Percentiles rank a stretch among this genome's conserved stretches.
These are phyloP conservation scores for Penicillium steckii DNA, from an alignment of 495 filamentous ascomycete genomes.

Conservation along the genomic window DNA sequence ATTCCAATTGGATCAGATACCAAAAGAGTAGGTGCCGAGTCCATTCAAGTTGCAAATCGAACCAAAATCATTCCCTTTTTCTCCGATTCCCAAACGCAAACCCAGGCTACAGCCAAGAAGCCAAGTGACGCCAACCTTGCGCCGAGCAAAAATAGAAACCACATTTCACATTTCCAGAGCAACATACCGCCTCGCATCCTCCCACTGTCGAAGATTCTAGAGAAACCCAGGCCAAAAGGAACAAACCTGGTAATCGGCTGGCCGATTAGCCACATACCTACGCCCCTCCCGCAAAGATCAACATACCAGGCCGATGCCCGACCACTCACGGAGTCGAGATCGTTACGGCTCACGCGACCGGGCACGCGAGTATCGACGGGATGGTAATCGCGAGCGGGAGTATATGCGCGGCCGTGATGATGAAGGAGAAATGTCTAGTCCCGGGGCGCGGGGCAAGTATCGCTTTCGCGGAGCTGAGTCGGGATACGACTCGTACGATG, in stretches of 20 bases:
- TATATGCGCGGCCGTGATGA: slow-evolving; percentile 27
- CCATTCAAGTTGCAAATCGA: background rate
- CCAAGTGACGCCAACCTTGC: background rate
- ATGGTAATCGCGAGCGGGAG: slow-evolving; percentile 22
- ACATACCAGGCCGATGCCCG: slow-evolving; percentile 47
- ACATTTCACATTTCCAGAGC: background rate
- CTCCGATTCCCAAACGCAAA: background rate
- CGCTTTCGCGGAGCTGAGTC: slow-evolving; percentile 19
- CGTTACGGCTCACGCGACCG: slow-evolving; percentile 43
- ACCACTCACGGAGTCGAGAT: slow-evolving; percentile 41
- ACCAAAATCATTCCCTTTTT: background rate
- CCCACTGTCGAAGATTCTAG: background rate
- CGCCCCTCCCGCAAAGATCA: background rate
- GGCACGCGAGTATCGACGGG: slow-evolving; percentile 23
- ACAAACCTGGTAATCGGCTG: background rate
- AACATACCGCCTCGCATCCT: background rate
- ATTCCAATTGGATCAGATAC: background rate
- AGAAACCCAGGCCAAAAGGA: no score
- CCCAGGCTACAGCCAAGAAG: background rate
- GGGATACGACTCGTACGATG: slow-evolving; percentile 23
- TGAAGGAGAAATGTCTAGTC: slow-evolving; percentile 17
- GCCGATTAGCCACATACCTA: background rate
- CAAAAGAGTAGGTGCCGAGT: background rate
- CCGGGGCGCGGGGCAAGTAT: slow-evolving; percentile 18
- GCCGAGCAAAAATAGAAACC: no score